phyloP scores from a whole-genome alignment of 257 asterid species.

The Solanum sejunctum region DNA sequence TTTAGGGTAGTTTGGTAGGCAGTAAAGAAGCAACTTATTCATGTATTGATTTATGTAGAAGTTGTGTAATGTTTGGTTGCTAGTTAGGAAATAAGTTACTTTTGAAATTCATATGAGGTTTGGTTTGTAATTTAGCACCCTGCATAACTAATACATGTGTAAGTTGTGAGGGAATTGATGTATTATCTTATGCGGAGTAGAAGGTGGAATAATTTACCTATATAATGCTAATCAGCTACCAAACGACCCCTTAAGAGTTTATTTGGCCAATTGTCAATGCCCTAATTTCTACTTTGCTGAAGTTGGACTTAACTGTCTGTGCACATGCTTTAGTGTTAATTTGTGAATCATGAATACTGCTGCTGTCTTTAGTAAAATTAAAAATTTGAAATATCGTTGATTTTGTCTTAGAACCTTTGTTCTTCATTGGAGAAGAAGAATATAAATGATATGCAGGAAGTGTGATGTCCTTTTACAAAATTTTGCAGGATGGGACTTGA shows the following conservation, averaged over 20 bases:
- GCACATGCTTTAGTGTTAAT: neutral
- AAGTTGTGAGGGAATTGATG: neutral
- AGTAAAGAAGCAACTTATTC: neutral
- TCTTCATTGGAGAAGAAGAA: slow-evolving; percentile 4
- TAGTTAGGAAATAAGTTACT: neutral
- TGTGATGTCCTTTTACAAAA: neutral
- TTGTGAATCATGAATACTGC: neutral
- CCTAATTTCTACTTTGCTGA: neutral
- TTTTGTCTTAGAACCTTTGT: neutral
- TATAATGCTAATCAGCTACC: neutral
- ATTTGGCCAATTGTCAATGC: neutral
- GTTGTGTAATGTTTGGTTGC: neutral
- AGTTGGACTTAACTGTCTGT: neutral
- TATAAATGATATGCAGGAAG: neutral
- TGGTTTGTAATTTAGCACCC: neutral
- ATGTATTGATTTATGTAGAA: neutral
- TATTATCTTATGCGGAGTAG: neutral
- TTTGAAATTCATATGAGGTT: neutral
- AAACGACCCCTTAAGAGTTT: neutral
- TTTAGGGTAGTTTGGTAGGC: neutral
- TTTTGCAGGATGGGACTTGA: slow-evolving; percentile 81
- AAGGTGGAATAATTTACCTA: neutral
- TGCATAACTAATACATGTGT: neutral
- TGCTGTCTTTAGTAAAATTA: neutral
- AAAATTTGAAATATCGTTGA: neutral